A percentile compares a stretch with the other conserved stretches of the same genome.
These are phyloP conservation scores for Fomitopsis pinicola DNA, from an alignment of 1,284 basidiomycete species.

Conservation along the genomic window DNA sequence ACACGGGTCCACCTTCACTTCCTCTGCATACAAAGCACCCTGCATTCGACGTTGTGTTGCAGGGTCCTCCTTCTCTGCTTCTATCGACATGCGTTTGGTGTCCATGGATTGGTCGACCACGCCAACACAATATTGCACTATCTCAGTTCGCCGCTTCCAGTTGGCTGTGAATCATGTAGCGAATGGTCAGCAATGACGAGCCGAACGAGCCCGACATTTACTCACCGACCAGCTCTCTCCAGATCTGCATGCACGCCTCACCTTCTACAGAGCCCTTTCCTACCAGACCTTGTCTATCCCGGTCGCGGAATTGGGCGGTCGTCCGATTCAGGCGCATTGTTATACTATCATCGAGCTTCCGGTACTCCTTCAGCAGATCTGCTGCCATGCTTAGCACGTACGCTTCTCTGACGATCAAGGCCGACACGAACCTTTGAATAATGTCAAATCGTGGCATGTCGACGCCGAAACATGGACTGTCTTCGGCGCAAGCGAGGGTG, in stretches of 20 bases:
- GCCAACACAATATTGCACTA: slow-evolving; percentile 75
- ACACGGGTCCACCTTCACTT: slow-evolving; percentile 62
- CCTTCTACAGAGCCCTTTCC: slow-evolving; percentile 53
- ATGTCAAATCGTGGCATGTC: slow-evolving; percentile 75
- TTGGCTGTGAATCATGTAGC: slow-evolving; percentile 48
- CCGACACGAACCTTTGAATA: slow-evolving; percentile 72
- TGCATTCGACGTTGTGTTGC: slow-evolving; percentile 44
- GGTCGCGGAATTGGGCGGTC: slow-evolving; percentile 74
- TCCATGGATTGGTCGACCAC: slow-evolving; percentile 67
- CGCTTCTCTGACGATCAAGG: neutral
- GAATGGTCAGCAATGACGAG: neutral
- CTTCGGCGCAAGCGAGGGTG: slow-evolving; percentile 52
- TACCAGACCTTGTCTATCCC: slow-evolving; percentile 42
- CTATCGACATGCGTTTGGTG: slow-evolving; percentile 50
- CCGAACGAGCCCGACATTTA: slow-evolving; percentile 11
- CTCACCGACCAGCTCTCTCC: slow-evolving; percentile 81
- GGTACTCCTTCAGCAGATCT: slow-evolving; percentile 86
- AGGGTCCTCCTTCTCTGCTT: slow-evolving; percentile 40
- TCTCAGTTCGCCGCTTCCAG: slow-evolving; percentile 76
- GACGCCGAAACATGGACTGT: slow-evolving; percentile 60
- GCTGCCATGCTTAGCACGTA: neutral
- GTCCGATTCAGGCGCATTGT: slow-evolving; percentile 83
- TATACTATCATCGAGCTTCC: slow-evolving; percentile 80
- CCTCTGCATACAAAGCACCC: slow-evolving; percentile 60
- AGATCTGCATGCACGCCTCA: slow-evolving; percentile 75